Base-by-base conservation (phyloP, 2,329 filamentous ascomycete genomes). In the Hawksworthiomyces lignivorus region DNA sequence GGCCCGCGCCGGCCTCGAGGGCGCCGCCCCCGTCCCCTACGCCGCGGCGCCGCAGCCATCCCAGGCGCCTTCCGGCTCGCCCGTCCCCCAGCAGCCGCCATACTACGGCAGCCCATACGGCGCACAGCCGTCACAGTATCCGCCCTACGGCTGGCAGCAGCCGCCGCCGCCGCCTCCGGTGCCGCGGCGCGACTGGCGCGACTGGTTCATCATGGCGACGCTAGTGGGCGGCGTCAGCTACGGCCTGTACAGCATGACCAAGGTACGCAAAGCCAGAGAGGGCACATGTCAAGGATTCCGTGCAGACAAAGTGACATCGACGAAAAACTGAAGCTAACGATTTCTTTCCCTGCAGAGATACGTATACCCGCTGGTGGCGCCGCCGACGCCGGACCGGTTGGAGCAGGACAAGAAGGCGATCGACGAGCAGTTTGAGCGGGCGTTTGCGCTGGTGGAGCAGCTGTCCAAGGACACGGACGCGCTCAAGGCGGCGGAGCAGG, bases 201-300 rank as follows among this genome's bases (percentile, higher is more conserved):
- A 98, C 60, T 97, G 88, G 85, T 98, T 98, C 65, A 97, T 98
- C 63, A 95, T 97, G 87, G 92, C 92, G 7, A 98, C 92, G 0
- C 86, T 97, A 11, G 83, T 94, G 48, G 84, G 88, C 44, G 87
- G 89, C 36, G 82, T 96, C 17, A 76, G 87, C 29, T 97, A 96
- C 56, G 90, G 89, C 0, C 64, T 95, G 18, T 98, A 92, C 59
- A 77, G 82, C 50, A 75, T 96, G 14, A 86, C 88, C 47, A 94
- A 94, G 77, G 84, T 87, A 68, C 28, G 59, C 43, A 12, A 19
- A 26, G 8, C 8, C 24, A 26, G 24, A 26, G 12, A n/a, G n/a
- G n/a, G n/a, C n/a, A n/a, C n/a, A n/a, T n/a, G n/a, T n/a, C n/a
- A n/a, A n/a, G n/a, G n/a, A n/a, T n/a, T n/a, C n/a, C n/a, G n/a